A percentile compares a stretch with the other conserved stretches of the same genome.
These are phyloP conservation scores for Verticillium zaregamsianum DNA, from an alignment of 2,329 filamentous ascomycete genomes.

Conservation along the genomic window DNA sequence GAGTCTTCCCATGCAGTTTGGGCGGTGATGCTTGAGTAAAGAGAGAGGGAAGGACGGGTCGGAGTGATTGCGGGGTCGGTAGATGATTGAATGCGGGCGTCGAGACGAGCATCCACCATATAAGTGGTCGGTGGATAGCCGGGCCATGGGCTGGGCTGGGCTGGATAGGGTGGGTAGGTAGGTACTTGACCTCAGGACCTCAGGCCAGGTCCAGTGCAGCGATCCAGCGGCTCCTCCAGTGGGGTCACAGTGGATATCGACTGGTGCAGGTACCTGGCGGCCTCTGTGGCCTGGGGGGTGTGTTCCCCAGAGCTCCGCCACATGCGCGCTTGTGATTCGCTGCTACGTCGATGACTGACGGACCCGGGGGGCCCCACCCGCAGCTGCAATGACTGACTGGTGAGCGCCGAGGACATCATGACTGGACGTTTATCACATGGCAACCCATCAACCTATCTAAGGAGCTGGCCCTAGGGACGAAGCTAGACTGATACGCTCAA, in stretches of 20 bases:
- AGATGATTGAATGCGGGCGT: neutral
- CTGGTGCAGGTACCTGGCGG: neutral
- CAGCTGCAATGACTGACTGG: neutral
- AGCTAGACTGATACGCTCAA: neutral
- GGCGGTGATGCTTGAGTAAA: neutral
- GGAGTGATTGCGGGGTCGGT: neutral
- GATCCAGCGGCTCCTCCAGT: neutral
- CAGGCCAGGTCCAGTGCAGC: neutral
- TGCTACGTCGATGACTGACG: neutral
- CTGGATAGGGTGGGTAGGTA: neutral
- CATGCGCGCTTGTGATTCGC: neutral
- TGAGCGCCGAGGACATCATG: neutral
- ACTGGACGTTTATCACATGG: neutral
- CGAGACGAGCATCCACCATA: neutral
- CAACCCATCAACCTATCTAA: neutral
- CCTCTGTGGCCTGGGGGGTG: neutral
- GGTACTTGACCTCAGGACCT: too few relatives aligned
- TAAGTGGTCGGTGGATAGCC: neutral
- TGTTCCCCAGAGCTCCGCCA: neutral
- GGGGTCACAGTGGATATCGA: neutral
- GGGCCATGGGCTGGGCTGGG: neutral
- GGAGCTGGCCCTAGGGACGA: too few relatives aligned
- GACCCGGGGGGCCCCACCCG: neutral
- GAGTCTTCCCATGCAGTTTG: constrained; percentile 1
- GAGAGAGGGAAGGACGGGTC: neutral